Evolutionary conservation across 495 filamentous ascomycete genomes (phyloP).

Genomic region (Glarea lozoyensis): DNA sequence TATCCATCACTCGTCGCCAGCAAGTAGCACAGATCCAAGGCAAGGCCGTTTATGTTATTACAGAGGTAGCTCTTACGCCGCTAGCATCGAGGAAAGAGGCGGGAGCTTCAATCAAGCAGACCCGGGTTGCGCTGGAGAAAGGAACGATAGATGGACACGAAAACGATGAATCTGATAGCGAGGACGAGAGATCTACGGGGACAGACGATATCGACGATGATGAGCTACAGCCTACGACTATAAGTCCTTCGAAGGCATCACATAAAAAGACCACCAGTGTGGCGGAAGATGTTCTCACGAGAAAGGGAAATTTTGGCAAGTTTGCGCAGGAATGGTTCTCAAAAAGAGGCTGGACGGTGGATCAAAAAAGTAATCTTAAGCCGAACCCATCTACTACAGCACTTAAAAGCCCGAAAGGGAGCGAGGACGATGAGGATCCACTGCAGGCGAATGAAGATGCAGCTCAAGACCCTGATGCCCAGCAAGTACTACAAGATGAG

Average conservation of each 20-base stretch:
- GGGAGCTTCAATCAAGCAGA: slow-evolving; percentile 54
- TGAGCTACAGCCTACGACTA: background rate
- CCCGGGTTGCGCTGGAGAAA: slow-evolving; percentile 39
- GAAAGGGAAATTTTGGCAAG: slow-evolving; percentile 69
- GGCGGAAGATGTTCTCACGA: slow-evolving; percentile 74
- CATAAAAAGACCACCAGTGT: slow-evolving; percentile 20
- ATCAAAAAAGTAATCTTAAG: slow-evolving; percentile 19
- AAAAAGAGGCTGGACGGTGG: slow-evolving; percentile 56
- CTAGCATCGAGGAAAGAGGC: slow-evolving; percentile 69
- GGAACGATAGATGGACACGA: slow-evolving; percentile 19
- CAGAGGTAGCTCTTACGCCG: slow-evolving; percentile 80
- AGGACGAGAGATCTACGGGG: slow-evolving; percentile 17
- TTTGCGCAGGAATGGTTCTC: slow-evolving; percentile 91
- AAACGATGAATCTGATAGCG: slow-evolving; percentile 29
- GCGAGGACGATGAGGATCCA: background rate
- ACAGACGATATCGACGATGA: slow-evolving; percentile 27
- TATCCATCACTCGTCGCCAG: slow-evolving; percentile 72
- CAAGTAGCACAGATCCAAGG: slow-evolving; percentile 83
- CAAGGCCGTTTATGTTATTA: slow-evolving; percentile 73
- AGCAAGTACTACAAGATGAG: slow-evolving; percentile 12
- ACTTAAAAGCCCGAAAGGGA: background rate
- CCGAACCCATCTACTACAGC: slow-evolving; percentile 11
- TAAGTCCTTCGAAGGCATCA: background rate
- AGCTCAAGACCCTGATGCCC: background rate
- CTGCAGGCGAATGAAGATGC: background rate